These are phyloP conservation scores for Ascochyta fabae DNA, from an alignment of 2,329 filamentous ascomycete genomes.

Conservation along the genomic window DNA sequence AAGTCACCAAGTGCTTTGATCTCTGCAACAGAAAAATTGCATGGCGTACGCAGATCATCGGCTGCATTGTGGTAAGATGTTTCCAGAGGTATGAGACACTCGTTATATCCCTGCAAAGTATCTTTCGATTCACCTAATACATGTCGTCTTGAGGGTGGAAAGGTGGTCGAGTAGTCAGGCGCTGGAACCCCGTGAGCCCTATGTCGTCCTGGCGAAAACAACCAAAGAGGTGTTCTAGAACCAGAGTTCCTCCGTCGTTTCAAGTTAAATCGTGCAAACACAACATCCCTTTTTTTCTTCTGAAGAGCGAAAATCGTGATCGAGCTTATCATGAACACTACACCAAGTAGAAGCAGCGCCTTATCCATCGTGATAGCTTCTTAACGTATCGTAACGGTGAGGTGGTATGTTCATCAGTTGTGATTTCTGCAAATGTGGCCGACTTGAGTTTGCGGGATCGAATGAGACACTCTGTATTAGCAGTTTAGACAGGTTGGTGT, in stretches of 20 bases:
- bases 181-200: constrained; percentile 23
- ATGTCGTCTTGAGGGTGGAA: constrained; percentile 60
- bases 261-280: constrained; percentile 50
- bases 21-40: constrained; percentile 73
- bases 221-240: constrained; percentile 60
- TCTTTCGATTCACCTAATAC: constrained; percentile 21
- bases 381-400: not conserved
- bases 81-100: constrained; percentile 33
- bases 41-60: constrained; percentile 62
- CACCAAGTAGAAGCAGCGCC: constrained; percentile 37
- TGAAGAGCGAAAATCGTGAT: constrained; percentile 36
- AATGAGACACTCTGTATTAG: too few relatives aligned
- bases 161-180: constrained; percentile 52
- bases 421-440: too few relatives aligned
- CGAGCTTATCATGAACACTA: constrained; percentile 40
- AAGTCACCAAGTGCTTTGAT: constrained; percentile 76
- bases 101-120: not conserved
- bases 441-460: too few relatives aligned
- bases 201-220: constrained; percentile 58
- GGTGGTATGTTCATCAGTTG: not conserved
- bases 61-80: constrained; percentile 37
- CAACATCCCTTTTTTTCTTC: constrained; percentile 47
- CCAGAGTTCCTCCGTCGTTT: constrained; percentile 54
- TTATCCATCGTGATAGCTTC: constrained; percentile 26
- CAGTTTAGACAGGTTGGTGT: too few relatives aligned